A percentile compares a stretch with the other conserved stretches of the same genome.
phyloP scores from a whole-genome alignment of 2,329 filamentous ascomycete species.

The Aspergillus sp. region DNA sequence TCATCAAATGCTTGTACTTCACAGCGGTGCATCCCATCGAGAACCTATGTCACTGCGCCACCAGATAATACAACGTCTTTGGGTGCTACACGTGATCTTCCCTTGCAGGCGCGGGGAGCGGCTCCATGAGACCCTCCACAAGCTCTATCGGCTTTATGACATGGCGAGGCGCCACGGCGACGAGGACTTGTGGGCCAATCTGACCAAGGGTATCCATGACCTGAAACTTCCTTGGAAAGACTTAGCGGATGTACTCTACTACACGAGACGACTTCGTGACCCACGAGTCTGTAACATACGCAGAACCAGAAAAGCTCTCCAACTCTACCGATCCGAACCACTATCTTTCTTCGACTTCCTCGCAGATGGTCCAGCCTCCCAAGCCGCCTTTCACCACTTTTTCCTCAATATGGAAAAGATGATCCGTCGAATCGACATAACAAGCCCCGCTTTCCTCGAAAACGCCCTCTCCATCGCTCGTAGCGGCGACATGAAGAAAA shows the following conservation, averaged over 20 bases:
- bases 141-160: slow-evolving; percentile 37
- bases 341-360: slow-evolving; percentile 35
- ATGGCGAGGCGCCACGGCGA: slow-evolving; percentile 17
- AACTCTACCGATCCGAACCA: slow-evolving; percentile 34
- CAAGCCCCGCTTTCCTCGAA: slow-evolving; percentile 36
- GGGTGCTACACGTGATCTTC: slow-evolving; percentile 36
- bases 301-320: not conserved
- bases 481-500: slow-evolving; percentile 32
- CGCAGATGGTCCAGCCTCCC: slow-evolving; percentile 31
- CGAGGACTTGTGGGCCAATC: slow-evolving; percentile 31
- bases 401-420: slow-evolving; percentile 36
- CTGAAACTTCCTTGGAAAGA: slow-evolving; percentile 37
- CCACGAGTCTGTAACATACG: slow-evolving; percentile 14
- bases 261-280: slow-evolving; percentile 29
- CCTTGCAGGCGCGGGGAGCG: slow-evolving; percentile 26
- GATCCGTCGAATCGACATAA: slow-evolving; percentile 40
- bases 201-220: slow-evolving; percentile 35
- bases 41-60: slow-evolving; percentile 23
- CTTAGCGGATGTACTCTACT: slow-evolving; percentile 33
- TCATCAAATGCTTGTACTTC: slow-evolving; percentile 6
- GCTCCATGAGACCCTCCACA: slow-evolving; percentile 27
- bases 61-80: slow-evolving; percentile 40
- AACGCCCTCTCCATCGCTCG: slow-evolving; percentile 37
- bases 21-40: not conserved
- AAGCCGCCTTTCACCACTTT: slow-evolving; percentile 32